Percentiles rank a stretch among this genome's conserved stretches.
phyloP scores from a whole-genome alignment of 805 yeast species.

The Kodamaea neixiangensis region DNA sequence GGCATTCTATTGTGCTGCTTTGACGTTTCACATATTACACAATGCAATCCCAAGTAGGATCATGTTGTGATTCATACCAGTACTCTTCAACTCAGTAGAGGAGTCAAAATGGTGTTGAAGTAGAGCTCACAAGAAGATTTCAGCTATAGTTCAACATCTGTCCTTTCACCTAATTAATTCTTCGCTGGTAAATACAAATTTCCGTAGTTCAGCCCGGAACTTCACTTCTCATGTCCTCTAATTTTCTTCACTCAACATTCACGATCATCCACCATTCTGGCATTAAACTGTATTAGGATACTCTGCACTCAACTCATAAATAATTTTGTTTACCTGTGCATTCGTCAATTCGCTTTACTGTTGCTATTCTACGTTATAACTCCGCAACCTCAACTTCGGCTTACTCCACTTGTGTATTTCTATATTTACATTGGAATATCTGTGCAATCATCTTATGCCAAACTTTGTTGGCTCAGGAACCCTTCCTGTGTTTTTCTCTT shows the following conservation, averaged over 20 bases:
- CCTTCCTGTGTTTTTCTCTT: constrained; percentile 1
- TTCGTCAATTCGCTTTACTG: not conserved
- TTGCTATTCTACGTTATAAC: not conserved
- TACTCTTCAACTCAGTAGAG: not conserved
- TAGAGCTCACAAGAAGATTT: no score
- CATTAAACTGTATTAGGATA: not conserved
- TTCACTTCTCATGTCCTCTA: not conserved
- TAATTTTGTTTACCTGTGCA: not conserved
- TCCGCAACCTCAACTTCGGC: not conserved
- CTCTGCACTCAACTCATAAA: no score
- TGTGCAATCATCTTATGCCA: not conserved
- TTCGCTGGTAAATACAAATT: no score
- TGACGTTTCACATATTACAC: not conserved
- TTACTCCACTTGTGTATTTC: not conserved
- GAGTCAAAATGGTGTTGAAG: no score
- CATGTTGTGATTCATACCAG: not conserved
- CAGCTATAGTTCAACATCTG: no score
- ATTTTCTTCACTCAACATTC: no score
- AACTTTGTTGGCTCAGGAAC: constrained; percentile 1
- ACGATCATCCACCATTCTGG: not conserved
- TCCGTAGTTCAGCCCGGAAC: no score
- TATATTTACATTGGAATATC: not conserved
- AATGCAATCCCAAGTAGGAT: not conserved
- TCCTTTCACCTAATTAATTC: no score
- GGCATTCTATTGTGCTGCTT: not conserved